phyloP scores from a whole-genome alignment of 2,329 filamentous ascomycete species.

The Coniochaeta sp. region DNA sequence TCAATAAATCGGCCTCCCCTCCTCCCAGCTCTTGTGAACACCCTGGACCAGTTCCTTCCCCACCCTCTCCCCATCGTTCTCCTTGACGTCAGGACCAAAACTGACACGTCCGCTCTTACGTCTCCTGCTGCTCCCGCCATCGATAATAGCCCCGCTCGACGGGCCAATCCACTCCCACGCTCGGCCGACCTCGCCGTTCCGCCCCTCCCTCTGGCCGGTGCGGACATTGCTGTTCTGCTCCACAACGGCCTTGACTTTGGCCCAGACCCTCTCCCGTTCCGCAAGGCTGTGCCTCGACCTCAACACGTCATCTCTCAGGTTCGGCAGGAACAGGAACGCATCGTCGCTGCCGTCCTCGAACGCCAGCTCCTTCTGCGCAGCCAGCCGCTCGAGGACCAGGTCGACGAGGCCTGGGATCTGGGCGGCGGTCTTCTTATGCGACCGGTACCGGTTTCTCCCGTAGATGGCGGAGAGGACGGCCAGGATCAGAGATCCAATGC shows the following conservation, averaged over 20 bases:
- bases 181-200: constrained; percentile 56
- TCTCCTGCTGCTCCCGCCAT: constrained; percentile 28
- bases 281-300: constrained; percentile 70
- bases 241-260: constrained; percentile 72
- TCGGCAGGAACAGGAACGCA: constrained; percentile 76
- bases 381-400: constrained; percentile 75
- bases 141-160: constrained; percentile 30
- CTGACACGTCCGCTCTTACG: constrained; percentile 47
- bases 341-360: constrained; percentile 66
- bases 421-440: constrained; percentile 57
- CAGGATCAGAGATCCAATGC: constrained; percentile 61
- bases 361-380: constrained; percentile 76
- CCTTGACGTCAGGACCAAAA: constrained; percentile 30
- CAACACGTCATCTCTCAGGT: constrained; percentile 85
- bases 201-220: constrained; percentile 60
- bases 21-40: constrained; percentile 29
- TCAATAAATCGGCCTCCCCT: constrained; percentile 22
- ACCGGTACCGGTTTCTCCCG: constrained; percentile 54
- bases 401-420: constrained; percentile 79
- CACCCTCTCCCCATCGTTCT: constrained; percentile 18
- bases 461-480: constrained; percentile 49
- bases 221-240: constrained; percentile 92
- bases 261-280: constrained; percentile 77
- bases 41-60: constrained; percentile 13
- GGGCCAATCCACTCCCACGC: constrained; percentile 67